These are phyloP conservation scores for Candida argentea DNA, from an alignment of 805 yeast genomes.

Conservation along the genomic window DNA sequence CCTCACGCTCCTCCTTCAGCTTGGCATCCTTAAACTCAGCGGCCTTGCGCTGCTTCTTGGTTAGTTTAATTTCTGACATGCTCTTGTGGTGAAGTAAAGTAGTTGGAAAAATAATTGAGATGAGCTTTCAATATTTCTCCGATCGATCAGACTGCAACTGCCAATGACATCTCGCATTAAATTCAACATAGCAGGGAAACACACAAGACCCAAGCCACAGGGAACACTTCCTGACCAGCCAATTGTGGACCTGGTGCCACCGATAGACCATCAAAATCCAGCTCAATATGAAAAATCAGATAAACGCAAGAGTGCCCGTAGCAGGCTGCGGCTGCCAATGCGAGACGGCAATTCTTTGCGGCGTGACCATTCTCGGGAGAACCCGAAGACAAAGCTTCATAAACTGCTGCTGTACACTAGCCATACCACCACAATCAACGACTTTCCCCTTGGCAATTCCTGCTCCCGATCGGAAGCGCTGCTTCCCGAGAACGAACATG, in stretches of 20 bases:
- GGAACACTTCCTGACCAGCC: no score
- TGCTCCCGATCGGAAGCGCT: slow-evolving; percentile 8
- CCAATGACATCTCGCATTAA: no score
- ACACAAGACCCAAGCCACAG: no score
- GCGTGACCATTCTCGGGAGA: slow-evolving; percentile 12
- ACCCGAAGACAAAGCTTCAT: slow-evolving; percentile 8
- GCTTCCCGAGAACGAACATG: slow-evolving; percentile 8
- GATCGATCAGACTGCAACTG: no score
- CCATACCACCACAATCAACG: slow-evolving; percentile 8
- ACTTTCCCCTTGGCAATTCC: slow-evolving; percentile 10
- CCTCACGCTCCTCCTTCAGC: slow-evolving; percentile 30
- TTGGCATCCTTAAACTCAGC: slow-evolving; percentile 41
- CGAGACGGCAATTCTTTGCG: no score
- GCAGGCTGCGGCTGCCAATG: no score
- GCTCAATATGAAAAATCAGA: no score
- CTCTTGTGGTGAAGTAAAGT: background rate
- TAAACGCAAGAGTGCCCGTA: no score
- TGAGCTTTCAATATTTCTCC: no score
- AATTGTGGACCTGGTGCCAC: no score
- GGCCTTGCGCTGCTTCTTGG: slow-evolving; percentile 60
- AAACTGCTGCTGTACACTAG: slow-evolving; percentile 8
- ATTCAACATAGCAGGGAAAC: no score
- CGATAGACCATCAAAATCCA: no score
- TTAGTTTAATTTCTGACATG: slow-evolving; percentile 29
- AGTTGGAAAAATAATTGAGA: background rate